Conservation (phyloP, 228 moss, liverwort and hornwort species). For the Sphagnum fallax region DNA sequence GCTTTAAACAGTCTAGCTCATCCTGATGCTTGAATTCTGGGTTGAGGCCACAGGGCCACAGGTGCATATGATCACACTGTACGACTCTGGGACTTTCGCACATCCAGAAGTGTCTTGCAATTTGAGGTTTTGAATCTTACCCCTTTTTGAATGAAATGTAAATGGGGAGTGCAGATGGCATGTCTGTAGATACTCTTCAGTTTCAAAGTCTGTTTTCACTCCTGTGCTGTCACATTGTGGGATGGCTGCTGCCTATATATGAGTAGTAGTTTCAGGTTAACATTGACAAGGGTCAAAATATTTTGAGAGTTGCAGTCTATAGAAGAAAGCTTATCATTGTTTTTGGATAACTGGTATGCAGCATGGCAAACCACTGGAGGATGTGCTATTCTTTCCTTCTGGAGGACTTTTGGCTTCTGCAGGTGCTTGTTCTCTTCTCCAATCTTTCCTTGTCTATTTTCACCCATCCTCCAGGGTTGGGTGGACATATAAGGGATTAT, state of each 20-base stretch:
- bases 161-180: too few relatives aligned
- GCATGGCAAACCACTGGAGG: slow-evolving; percentile 85
- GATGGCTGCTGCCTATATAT: too few relatives aligned
- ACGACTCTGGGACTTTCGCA: slow-evolving; percentile 80
- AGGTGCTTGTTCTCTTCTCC: slow-evolving; percentile 8
- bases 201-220: too few relatives aligned
- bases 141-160: background rate
- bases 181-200: too few relatives aligned
- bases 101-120: slow-evolving; percentile 58
- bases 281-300: background rate
- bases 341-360: slow-evolving; percentile 6
- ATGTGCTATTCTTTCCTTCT: slow-evolving; percentile 82
- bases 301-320: background rate
- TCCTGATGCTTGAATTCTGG: too few relatives aligned
- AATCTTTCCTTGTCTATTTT: background rate
- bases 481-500: too few relatives aligned
- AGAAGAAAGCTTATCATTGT: background rate
- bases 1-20: too few relatives aligned
- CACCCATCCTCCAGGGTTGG: too few relatives aligned
- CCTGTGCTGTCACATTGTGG: too few relatives aligned
- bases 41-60: slow-evolving; percentile 49
- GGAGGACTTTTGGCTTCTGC: slow-evolving; percentile 85
- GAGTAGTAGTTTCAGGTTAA: too few relatives aligned
- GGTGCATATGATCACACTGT: slow-evolving; percentile 98
- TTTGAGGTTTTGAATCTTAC: slow-evolving; percentile 41